Conservation (phyloP, 305 asterid genomes). For the Solanum hybrid region DNA sequence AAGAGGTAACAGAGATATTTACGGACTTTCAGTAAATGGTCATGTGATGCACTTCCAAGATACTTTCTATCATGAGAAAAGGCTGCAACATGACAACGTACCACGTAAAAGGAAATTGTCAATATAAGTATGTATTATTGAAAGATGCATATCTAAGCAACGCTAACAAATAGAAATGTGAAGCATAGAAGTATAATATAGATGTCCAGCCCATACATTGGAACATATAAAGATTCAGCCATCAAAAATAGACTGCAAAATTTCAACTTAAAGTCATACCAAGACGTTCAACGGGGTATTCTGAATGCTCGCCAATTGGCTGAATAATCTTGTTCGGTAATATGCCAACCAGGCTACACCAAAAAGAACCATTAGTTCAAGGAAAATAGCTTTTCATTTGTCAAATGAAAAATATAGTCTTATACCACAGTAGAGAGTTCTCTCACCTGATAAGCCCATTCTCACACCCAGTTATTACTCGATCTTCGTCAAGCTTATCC, state of each 20-base stretch:
- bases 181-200: background rate
- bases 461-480: conserved; percentile 77
- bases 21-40: conserved; percentile 58
- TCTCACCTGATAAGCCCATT: conserved; percentile 80
- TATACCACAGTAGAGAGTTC: background rate
- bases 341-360: conserved; percentile 69
- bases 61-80: conserved; percentile 77
- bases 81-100: conserved; percentile 33
- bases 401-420: background rate
- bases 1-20: background rate
- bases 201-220: background rate
- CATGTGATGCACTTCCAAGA: conserved; percentile 95
- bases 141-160: background rate
- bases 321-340: conserved; percentile 89
- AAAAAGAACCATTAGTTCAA: background rate
- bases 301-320: conserved; percentile 92
- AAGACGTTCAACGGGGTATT: conserved; percentile 77
- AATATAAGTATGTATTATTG: background rate
- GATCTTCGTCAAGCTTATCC: conserved; percentile 84
- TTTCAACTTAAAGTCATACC: conserved; percentile 36
- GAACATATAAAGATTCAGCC: background rate
- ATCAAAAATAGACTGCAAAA: background rate
- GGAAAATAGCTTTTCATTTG: background rate
- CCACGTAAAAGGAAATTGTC: background rate
- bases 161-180: background rate